phyloP scores from a whole-genome alignment of 495 filamentous ascomycete genomes.

The Lasiosphaeris hirsuta region DNA sequence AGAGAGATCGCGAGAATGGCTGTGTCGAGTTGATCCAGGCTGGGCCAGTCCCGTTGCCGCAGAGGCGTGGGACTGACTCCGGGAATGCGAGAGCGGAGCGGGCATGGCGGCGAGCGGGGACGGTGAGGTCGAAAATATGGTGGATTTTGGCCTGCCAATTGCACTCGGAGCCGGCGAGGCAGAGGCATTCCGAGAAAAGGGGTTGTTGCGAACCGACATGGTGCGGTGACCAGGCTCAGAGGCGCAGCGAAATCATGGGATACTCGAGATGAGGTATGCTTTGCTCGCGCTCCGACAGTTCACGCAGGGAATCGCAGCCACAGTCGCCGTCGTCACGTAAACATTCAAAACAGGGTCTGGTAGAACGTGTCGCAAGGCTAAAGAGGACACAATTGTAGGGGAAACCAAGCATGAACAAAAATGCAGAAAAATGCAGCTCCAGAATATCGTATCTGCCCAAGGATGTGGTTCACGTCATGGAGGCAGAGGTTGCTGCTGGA shows the following conservation, averaged over 20 bases:
- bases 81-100: slow-evolving; percentile 33
- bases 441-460: slow-evolving; percentile 6
- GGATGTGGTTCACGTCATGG: slow-evolving; percentile 2
- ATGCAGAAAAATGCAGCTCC: slow-evolving; percentile 8
- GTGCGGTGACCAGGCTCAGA: slow-evolving; percentile 16
- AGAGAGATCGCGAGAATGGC: slow-evolving; percentile 60
- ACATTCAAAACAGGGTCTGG: slow-evolving; percentile 13
- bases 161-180: slow-evolving; percentile 57
- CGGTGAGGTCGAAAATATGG: slow-evolving; percentile 53
- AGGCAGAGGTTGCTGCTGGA: slow-evolving; percentile 5
- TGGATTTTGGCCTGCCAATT: slow-evolving; percentile 66
- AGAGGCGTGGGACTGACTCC: slow-evolving; percentile 45
- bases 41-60: slow-evolving; percentile 24
- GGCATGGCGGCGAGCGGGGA: slow-evolving; percentile 44
- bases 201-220: slow-evolving; percentile 64
- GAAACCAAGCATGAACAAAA: neutral
- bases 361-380: neutral
- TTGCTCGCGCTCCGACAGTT: slow-evolving; percentile 10
- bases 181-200: slow-evolving; percentile 63
- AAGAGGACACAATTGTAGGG: neutral
- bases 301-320: slow-evolving; percentile 7
- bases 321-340: slow-evolving; percentile 14
- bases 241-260: slow-evolving; percentile 19
- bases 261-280: slow-evolving; percentile 10
- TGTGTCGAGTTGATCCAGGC: slow-evolving; percentile 26